Percentiles rank a stretch among this genome's conserved stretches.
These are phyloP conservation scores for Geoglossum cookeanum DNA, from an alignment of 2,329 filamentous ascomycete genomes.

Conservation along the genomic window DNA sequence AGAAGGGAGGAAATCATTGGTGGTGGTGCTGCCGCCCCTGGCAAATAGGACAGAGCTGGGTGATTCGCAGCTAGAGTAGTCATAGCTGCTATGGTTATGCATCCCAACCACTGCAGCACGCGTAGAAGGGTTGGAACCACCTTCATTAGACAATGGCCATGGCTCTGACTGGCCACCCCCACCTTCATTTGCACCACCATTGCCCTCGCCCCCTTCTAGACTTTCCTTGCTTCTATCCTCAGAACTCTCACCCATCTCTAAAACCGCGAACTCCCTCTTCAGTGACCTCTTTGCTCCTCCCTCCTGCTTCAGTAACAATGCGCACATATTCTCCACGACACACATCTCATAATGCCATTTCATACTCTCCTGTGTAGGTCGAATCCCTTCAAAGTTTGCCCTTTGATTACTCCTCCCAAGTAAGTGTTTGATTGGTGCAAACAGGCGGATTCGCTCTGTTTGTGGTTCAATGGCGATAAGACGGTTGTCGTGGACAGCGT, in stretches of 20 bases:
- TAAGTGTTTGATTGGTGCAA: background rate
- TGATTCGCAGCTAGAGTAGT: too few species aligned
- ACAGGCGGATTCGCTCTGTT: background rate
- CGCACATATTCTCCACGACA: background rate
- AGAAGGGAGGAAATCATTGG: too few species aligned
- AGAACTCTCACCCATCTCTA: background rate
- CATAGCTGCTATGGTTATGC: too few species aligned
- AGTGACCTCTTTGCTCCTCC: background rate
- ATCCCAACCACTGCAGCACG: too few species aligned
- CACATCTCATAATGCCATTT: background rate
- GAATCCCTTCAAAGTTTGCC: background rate
- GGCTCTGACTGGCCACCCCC: too few species aligned
- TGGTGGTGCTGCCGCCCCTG: too few species aligned
- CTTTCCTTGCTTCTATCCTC: background rate
- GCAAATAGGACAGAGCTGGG: too few species aligned
- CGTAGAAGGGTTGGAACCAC: too few species aligned
- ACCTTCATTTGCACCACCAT: too few species aligned
- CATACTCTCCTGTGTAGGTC: background rate
- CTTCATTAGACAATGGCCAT: too few species aligned
- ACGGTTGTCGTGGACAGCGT: background rate
- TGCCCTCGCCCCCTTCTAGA: too few species aligned
- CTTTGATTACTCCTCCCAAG: background rate
- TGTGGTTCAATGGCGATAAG: background rate
- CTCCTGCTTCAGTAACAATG: background rate
- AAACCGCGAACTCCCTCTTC: too few species aligned